A percentile compares a stretch with the other conserved stretches of the same genome.
Evolutionary conservation across 2,329 filamentous ascomycete species (phyloP).

Genomic region (Aspergillus awamori): DNA sequence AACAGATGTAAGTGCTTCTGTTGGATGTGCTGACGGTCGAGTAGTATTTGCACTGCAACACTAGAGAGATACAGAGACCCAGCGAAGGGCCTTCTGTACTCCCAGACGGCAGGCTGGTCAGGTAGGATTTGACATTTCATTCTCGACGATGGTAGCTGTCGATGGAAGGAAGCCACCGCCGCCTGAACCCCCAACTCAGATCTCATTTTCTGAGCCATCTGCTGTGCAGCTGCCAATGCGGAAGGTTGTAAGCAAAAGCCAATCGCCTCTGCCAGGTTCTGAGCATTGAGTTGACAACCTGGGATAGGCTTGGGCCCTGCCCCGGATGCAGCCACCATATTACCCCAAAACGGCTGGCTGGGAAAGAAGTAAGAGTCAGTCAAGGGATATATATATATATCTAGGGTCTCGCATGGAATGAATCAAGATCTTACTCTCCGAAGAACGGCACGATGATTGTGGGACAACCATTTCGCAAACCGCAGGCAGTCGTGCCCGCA

Average conservation of each 20-base stretch:
- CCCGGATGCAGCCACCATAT: constrained; percentile 53
- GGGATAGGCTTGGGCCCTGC: constrained; percentile 55
- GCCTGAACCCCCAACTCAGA: constrained; percentile 44
- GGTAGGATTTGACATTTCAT: constrained; percentile 3
- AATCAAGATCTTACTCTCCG: constrained; percentile 45
- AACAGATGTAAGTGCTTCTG: neutral
- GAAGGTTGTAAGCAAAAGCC: constrained; percentile 45
- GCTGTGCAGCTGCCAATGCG: constrained; percentile 39
- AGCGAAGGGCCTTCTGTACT: neutral
- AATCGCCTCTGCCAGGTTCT: constrained; percentile 52
- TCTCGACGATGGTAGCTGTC: neutral
- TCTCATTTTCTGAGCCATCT: constrained; percentile 43
- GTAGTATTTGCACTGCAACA: neutral
- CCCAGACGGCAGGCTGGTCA: constrained; percentile 3
- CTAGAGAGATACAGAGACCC: neutral
- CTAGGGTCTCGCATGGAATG: no score
- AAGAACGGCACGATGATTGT: constrained; percentile 63
- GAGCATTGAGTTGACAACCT: constrained; percentile 46
- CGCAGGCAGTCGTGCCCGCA: constrained; percentile 61
- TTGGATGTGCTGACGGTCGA: neutral
- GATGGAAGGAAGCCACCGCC: constrained; percentile 50
- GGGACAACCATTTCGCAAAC: constrained; percentile 54
- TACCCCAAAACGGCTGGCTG: constrained; percentile 57
- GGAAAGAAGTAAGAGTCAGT: no score
- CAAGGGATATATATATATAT: no score